A percentile compares a stretch with the other conserved stretches of the same genome.
phyloP scores from a whole-genome alignment of 2,329 filamentous ascomycete species.

The Apiospora kogelbergensis region DNA sequence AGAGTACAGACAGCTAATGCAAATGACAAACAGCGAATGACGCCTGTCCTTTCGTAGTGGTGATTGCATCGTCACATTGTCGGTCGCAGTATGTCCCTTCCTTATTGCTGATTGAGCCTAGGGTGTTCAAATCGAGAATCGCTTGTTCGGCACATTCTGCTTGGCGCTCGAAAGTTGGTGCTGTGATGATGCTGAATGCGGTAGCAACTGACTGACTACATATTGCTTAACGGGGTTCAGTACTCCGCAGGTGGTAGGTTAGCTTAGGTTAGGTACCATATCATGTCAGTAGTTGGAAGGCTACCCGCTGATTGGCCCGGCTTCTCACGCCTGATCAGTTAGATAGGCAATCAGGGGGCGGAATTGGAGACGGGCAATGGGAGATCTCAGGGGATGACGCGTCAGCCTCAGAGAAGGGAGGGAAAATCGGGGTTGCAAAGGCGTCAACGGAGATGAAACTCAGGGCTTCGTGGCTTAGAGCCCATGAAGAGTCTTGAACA shows the following conservation, averaged over 20 bases:
- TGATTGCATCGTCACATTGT: background rate
- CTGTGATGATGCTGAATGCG: background rate
- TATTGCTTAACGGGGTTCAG: background rate
- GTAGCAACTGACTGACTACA: background rate
- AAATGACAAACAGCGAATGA: background rate
- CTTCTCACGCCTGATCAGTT: background rate
- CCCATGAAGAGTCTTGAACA: background rate
- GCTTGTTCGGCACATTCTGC: background rate
- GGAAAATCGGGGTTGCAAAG: background rate
- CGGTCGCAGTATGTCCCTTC: background rate
- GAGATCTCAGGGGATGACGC: background rate
- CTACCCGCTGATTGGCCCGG: background rate
- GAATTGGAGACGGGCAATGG: background rate
- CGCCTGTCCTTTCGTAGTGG: background rate
- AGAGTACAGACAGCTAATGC: background rate
- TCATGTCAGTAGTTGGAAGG: background rate
- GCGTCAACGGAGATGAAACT: background rate
- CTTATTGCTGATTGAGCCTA: background rate
- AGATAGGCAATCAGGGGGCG: background rate
- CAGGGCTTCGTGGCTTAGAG: background rate
- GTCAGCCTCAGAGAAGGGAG: background rate
- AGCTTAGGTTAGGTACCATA: background rate
- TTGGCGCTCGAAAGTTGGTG: background rate
- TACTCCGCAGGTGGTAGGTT: too few relatives aligned
- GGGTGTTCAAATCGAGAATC: background rate